These are phyloP conservation scores for Paragyromitra xinjiangensis DNA, from an alignment of 495 filamentous ascomycete genomes.

Conservation along the genomic window DNA sequence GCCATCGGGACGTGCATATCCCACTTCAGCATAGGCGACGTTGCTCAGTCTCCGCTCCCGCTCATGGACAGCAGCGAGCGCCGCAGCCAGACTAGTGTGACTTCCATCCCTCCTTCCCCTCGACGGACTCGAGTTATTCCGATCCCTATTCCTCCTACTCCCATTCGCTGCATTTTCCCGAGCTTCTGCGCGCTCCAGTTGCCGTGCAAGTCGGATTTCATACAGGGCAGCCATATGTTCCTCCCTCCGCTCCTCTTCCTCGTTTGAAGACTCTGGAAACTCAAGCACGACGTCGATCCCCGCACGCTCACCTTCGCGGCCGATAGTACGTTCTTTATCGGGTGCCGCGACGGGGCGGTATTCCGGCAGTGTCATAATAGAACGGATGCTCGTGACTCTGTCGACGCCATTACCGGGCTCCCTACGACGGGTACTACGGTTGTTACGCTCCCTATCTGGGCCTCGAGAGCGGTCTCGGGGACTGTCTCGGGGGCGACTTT, in stretches of 20 bases:
- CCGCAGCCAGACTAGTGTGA: slow-evolving; percentile 42
- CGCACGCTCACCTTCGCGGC: slow-evolving; percentile 86
- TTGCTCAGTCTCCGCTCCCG: slow-evolving; percentile 79
- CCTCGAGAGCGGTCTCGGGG: slow-evolving; percentile 41
- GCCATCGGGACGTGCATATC: slow-evolving; percentile 87
- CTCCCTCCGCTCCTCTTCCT: slow-evolving; percentile 83
- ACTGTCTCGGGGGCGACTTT: slow-evolving; percentile 26
- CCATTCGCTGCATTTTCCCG: slow-evolving; percentile 75
- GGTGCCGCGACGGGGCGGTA: slow-evolving; percentile 69
- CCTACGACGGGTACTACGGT: slow-evolving; percentile 25
- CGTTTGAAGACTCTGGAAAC: slow-evolving; percentile 72
- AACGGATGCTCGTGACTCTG: slow-evolving; percentile 85
- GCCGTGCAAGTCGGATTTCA: slow-evolving; percentile 82
- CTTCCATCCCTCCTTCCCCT: slow-evolving; percentile 42
- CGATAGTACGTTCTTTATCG: slow-evolving; percentile 84
- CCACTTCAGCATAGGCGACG: slow-evolving; percentile 86
- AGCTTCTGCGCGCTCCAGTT: slow-evolving; percentile 75
- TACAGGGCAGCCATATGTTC: slow-evolving; percentile 93
- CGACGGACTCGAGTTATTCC: slow-evolving; percentile 1
- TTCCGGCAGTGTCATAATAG: slow-evolving; percentile 87
- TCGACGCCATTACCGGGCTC: slow-evolving; percentile 64
- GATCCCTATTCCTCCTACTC: slow-evolving; percentile 61
- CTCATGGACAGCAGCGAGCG: slow-evolving; percentile 58
- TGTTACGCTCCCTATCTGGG: slow-evolving; percentile 40
- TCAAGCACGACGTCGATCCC: slow-evolving; percentile 94